Evolutionary conservation across 139 green algal species (phyloP), one percentile per base, ranked within the genome.

Genomic region (Chlamydomonas sphaeroides): DNA sequence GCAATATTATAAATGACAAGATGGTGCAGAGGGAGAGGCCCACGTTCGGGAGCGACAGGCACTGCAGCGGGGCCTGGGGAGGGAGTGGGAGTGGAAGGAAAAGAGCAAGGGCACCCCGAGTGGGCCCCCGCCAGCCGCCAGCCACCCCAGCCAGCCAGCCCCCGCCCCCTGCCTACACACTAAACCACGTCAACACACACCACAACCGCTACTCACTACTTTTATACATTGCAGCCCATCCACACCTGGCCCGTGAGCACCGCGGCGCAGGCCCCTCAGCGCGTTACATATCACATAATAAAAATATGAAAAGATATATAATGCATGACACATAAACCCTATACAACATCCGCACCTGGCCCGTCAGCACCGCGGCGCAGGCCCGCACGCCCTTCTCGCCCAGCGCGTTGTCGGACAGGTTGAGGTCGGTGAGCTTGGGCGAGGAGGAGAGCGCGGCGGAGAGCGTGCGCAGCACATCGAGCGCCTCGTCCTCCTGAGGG

Each of bases 371-470:
- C 26, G 87, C 92, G 18, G 88, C 87, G 70, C 87, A 95, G 30
- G 95, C 95, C 5, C 95, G 89, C 33, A 98, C 87, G 68, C 95
- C 96, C 92, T 98, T 98, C 89, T 98, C 95, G 0, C 95, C 96
- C 25, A 98, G 92, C 20, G 96, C 96, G 68, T 98, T 98, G 91
- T 98, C 94, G 17, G 85, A 94, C 5, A 98, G 83, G 90, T 98
- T 91, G 20, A 98, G 87, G 53, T 85, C 49, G 36, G 59, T 75
- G 74, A 96, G 84, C 32, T 33, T 8, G 32, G 86, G 75, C 1
- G 90, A 86, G 39, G 53, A 68, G 21, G 80, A 63, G 63, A 98
- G 85, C 0, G 90, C 93, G 0, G 85, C 78, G 56, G 78, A 87
- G 25, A 98, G 85, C 33, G 93, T 93, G 32, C 91, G 86, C 84